A percentile compares a stretch with the other conserved stretches of the same genome.
These are phyloP conservation scores for Rhynchosporium secalis DNA, from an alignment of 2,329 filamentous ascomycete genomes.

Conservation along the genomic window DNA sequence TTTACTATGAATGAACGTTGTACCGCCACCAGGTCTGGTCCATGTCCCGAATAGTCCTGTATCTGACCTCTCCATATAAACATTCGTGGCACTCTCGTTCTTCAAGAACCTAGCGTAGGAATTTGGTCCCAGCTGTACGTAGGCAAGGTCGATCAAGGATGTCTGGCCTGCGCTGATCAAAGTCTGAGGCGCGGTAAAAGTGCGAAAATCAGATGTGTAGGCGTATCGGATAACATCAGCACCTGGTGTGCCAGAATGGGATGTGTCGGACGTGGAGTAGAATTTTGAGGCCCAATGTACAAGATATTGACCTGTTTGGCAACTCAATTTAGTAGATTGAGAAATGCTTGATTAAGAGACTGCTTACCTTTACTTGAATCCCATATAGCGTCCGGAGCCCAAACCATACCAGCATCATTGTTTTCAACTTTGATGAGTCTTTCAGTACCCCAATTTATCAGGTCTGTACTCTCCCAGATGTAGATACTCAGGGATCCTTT, in stretches of 20 bases:
- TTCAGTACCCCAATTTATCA: conserved; percentile 51
- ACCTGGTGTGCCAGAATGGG: conserved; percentile 49
- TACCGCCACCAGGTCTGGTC: conserved; percentile 48
- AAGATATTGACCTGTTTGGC: conserved; percentile 44
- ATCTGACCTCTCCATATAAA: conserved; percentile 52
- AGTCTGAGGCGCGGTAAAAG: conserved; percentile 51
- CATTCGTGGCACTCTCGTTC: conserved; percentile 52
- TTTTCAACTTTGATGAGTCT: conserved; percentile 53
- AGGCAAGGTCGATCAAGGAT: conserved; percentile 57
- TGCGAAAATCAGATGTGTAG: conserved; percentile 55
- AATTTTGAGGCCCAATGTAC: conserved; percentile 52
- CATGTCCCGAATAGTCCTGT: conserved; percentile 53
- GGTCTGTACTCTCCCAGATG: conserved; percentile 55
- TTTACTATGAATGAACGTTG: conserved; percentile 45
- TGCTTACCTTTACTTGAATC: conserved; percentile 44
- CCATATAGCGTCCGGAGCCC: conserved; percentile 58
- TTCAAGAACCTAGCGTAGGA: conserved; percentile 57
- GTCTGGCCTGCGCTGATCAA: conserved; percentile 51
- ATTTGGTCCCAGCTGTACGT: conserved; percentile 47
- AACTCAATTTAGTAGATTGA: background rate
- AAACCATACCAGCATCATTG: conserved; percentile 56
- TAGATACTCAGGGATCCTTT: conserved; percentile 54
- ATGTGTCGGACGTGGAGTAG: conserved; percentile 49
- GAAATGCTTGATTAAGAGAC: background rate
- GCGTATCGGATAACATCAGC: conserved; percentile 52